Evolutionary conservation across 768 basidiomycete genomes (phyloP), one percentile per base, ranked within the genome.

Genomic region (Suillus tomentosus): DNA sequence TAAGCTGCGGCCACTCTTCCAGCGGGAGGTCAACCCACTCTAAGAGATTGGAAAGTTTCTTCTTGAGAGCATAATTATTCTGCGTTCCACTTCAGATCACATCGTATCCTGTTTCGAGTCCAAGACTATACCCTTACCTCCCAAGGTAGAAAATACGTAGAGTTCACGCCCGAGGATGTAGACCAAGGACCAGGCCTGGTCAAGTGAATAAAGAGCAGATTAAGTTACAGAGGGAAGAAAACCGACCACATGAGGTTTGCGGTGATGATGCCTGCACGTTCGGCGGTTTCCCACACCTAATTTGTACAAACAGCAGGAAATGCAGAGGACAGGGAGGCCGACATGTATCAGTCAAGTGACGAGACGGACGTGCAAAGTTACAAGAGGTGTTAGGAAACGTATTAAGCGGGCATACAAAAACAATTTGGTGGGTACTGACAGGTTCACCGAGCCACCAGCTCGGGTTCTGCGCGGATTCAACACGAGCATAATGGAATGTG

Each of bases 241-340:
- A 80, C 88, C 62, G 60, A 93, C 94, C 95, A 97, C 95, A 97
- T 97, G 51, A 95, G 80, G 69, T 95, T 95, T 0, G 93, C 95
- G 5, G 91, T 90, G 42, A 85, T 79, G 13, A 94, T 73, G 0
- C 89, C 89, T 5, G 88, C 87, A 64, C 86, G 88, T 64, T 80
- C 83, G 2, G 89, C 92, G 0, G 94, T 95, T 71, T 94, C 92
- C 95, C 95, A 97, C 81, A 96, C 90, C 92, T 95, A 63, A 51
- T 9, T 57, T 22, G 47, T 34, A 53, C 39, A 51, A 64, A 55
- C 37, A 4, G 27, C 4, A 31, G 17, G 17, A 31, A 17, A 53
- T 17, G 19, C 34, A 54, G 11, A 19, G 5, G 53, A 6, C 5
- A 19, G 19, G 19, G 31, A 34, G 31, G 19, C 34, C 31, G 6